Evolutionary conservation across 176 grass and related monocot species (phyloP).

Genomic region (Chloris gayana): DNA sequence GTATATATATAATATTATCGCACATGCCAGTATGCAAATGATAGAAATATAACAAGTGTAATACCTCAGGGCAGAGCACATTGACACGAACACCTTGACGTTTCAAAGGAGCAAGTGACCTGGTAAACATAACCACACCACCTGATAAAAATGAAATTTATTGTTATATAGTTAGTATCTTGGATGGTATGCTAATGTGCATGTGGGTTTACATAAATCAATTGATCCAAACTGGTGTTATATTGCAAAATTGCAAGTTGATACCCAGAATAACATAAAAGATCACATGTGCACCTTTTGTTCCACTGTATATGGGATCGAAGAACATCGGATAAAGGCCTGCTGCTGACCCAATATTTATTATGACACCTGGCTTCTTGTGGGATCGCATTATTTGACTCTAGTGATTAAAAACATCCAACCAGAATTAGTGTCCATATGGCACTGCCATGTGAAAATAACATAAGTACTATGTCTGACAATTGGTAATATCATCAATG

Average conservation of each 20-base stretch:
- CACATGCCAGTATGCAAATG: neutral
- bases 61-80: constrained; percentile 95
- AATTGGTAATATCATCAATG: constrained; percentile 11
- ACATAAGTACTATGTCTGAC: constrained; percentile 3
- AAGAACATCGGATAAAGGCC: constrained; percentile 76
- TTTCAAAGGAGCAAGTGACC: constrained; percentile 85
- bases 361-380: constrained; percentile 89
- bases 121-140: constrained; percentile 93
- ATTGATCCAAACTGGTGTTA: neutral
- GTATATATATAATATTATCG: constrained; percentile 17
- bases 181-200: constrained; percentile 9
- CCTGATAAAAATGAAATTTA: constrained; percentile 56
- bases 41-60: neutral
- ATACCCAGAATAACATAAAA: neutral
- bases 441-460: constrained; percentile 16
- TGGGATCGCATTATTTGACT: constrained; percentile 80
- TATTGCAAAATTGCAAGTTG: neutral
- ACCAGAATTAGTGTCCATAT: constrained; percentile 28
- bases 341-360: constrained; percentile 93
- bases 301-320: constrained; percentile 80
- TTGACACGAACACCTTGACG: constrained; percentile 83
- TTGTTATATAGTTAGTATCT: neutral
- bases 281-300: constrained; percentile 73
- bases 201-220: constrained; percentile 10
- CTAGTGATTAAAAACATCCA: constrained; percentile 45